phyloP scores from a whole-genome alignment of 192 early-diverging fungal species.

The Spizellomyces punctatus region DNA sequence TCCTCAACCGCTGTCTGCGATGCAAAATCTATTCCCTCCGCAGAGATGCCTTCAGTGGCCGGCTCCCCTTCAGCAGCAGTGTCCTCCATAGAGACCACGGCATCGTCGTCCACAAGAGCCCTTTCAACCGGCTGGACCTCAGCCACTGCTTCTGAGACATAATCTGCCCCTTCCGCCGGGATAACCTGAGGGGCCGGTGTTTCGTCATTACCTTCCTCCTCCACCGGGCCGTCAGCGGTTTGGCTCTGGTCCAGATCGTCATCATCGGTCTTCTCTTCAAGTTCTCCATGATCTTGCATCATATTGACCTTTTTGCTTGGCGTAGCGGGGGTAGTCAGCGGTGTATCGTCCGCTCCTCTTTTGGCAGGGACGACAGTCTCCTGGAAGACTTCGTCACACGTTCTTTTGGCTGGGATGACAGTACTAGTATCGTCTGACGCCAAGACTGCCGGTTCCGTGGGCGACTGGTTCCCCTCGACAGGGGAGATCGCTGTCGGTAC shows the following conservation, averaged over 20 bases:
- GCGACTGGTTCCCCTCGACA: background rate
- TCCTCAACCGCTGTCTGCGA: background rate
- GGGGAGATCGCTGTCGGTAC: background rate
- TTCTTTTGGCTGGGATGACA: conserved; percentile 16
- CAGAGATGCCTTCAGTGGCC: background rate
- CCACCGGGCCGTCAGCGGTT: background rate
- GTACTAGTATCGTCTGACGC: background rate
- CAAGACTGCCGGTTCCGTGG: background rate
- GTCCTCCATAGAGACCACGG: background rate
- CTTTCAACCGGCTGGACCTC: background rate
- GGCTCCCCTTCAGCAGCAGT: background rate
- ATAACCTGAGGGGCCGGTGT: background rate
- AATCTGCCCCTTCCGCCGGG: background rate
- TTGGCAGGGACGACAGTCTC: conserved; percentile 10
- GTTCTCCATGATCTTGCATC: background rate
- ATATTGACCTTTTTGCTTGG: background rate
- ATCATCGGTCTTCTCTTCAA: background rate
- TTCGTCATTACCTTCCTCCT: background rate
- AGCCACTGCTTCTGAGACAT: background rate
- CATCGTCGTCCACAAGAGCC: background rate
- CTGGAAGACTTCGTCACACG: conserved; percentile 20
- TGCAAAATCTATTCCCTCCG: background rate
- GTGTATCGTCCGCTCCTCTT: background rate
- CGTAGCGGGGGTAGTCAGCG: background rate
- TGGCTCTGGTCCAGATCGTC: background rate